Evolutionary conservation across 495 filamentous ascomycete species (phyloP), one percentile per base, ranked within the genome.

Genomic region (Hypoxylon trugodes): DNA sequence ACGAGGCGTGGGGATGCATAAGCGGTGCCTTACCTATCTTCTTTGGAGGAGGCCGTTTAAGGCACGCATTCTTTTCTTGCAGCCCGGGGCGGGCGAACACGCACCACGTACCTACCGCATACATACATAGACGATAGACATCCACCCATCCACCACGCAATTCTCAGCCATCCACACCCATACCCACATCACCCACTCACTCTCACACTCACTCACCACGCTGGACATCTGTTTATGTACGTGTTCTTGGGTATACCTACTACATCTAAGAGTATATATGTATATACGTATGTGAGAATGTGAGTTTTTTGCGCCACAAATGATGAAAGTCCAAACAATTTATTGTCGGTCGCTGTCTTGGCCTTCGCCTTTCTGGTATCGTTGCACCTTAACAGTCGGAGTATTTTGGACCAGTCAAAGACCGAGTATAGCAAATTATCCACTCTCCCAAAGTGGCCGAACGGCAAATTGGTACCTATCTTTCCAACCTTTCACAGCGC

Each of bases 401-500:
- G 61, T 58, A 69, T 73, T 73, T 73, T 51, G 42, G 40, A 54
- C 71, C 71, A 73, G 49, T 71, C 69, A 69, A 52, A 46, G 58
- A 19, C 55, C 49, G 19, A 68, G 65, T 49, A 57, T 68, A 63
- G 53, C n/a, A 73, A 51, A 68, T 55, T 67, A 70, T 71, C 45
- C 63, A 70, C 69, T 71, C 71, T n/a, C 69, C 67, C 52, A 66
- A 72, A 71, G 63, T 64, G 63, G 69, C 69, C 71, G 66, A 68
- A 66, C 49, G 69, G 68, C 58, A 60, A 66, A 69, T 69, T 60
- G 62, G 68, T 62, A 61, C 69, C 69, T 66, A 55, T 37, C n/a
- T n/a, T 51, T 72, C 67, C 70, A 72, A 73, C 76, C 73, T 76
- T 73, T 77, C 73, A 75, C 60, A 73, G 70, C 55, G 69, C 75